Base-by-base conservation (phyloP, 2,329 filamentous ascomycete genomes). In the Saccharata proteae region DNA sequence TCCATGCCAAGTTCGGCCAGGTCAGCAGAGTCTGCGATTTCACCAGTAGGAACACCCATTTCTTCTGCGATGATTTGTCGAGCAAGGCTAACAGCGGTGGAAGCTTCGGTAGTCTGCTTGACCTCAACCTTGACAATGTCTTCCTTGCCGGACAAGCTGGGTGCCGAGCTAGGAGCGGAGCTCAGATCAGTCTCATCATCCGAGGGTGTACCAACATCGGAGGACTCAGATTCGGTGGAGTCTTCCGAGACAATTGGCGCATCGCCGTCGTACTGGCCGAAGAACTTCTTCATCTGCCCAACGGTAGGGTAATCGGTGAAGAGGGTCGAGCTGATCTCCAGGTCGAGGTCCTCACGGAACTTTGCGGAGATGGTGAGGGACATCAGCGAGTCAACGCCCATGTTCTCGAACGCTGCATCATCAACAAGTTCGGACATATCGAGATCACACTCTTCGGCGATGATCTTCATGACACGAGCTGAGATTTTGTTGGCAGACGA, bases 41-140 rank as follows among this genome's bases (percentile, higher is more conserved):
- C 64, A 11, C 58, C 54, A 8, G 77, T 60, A 15, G 76, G 70
- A n/a, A 81, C 71, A 35, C 74, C 74, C 67, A 81, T 80, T 52
- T 67, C 64, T 33, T 64, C 56, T 10, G 63, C 62, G 21, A 67
- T 55, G 35, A 66, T 60, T 46, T 60, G 60, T 34, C 62, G 59
- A 13, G 63, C 64, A 25, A 65, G 42, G 30, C 58, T 63, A 20
- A 59, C 50, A 22, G 58, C 57, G 16, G 57, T 52, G 28, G 55
- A 49, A 9, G 54, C 48, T 4, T 45, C 40, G 16, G 40, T 39
- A 11, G 48, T 47, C 21, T 56, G 48, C 14, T 55, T 51, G 30
- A 45, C 33, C 5, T 49, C 43, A 19, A 49, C 37, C 3, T 50
- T 46, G 9, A 45, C 42, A 6, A 41, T 42, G 5, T 47, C 47